phyloP scores from a whole-genome alignment of 2,329 filamentous ascomycete genomes.

The Zalaria sp. region DNA sequence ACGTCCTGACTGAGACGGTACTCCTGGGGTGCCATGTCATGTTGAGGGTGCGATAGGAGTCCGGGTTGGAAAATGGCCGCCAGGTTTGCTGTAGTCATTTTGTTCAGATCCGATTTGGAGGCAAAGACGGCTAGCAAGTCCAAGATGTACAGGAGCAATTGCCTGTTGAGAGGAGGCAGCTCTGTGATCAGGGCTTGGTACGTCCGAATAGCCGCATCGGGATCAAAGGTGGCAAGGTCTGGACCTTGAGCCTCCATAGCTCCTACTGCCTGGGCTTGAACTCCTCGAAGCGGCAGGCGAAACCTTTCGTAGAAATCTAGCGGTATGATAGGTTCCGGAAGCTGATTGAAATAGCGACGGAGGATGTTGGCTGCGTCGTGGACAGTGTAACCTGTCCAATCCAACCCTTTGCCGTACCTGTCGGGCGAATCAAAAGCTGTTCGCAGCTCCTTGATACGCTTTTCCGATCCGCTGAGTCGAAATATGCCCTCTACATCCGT shows the following conservation, averaged over 20 bases:
- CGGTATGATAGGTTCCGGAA: conserved; percentile 93
- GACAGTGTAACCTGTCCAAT: conserved; percentile 96
- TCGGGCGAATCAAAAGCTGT: conserved; percentile 86
- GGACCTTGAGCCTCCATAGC: conserved; percentile 51
- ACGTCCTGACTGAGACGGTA: conserved; percentile 95
- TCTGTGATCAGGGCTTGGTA: conserved; percentile 91
- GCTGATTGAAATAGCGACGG: conserved; percentile 84
- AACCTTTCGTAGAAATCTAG: conserved; percentile 87
- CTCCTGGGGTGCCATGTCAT: conserved; percentile 90
- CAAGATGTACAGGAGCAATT: conserved; percentile 87
- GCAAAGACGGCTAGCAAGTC: conserved; percentile 94
- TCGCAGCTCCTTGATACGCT: conserved; percentile 94
- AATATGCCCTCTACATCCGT: conserved; percentile 95
- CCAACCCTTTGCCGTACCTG: conserved; percentile 87
- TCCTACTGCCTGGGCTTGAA: conserved; percentile 57
- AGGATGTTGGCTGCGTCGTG: conserved; percentile 97
- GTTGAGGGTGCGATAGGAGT: conserved; percentile 81
- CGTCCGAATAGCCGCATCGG: conserved; percentile 58
- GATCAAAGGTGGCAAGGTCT: conserved; percentile 59
- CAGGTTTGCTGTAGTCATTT: conserved; percentile 90
- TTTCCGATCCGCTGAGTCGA: conserved; percentile 86
- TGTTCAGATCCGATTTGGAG: conserved; percentile 89
- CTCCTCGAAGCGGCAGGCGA: conserved; percentile 60
- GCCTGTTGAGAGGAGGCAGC: conserved; percentile 80
- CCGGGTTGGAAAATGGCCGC: conserved; percentile 97